Conservation (phyloP, 192 early-diverging fungal species). For the Physocladia obscura region DNA sequence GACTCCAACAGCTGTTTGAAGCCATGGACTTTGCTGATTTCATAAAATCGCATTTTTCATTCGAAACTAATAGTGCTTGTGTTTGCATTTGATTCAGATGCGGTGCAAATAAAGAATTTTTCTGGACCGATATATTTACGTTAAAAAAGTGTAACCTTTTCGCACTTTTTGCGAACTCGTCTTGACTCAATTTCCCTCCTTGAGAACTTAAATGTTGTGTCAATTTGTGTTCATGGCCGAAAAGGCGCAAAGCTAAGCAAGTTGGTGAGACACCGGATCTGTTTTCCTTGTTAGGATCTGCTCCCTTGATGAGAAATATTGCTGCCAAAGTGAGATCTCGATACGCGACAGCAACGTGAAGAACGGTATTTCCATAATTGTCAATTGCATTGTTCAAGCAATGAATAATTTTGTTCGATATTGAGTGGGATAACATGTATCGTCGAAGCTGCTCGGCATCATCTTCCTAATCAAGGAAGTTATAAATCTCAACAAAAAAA, state of each 20-base stretch:
- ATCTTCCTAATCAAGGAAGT: not conserved
- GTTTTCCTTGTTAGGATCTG: constrained; percentile 49
- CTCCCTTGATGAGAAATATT: constrained; percentile 50
- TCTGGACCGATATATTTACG: not conserved
- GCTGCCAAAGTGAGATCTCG: constrained; percentile 34
- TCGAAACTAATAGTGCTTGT: constrained; percentile 24
- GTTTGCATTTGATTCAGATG: too few relatives aligned
- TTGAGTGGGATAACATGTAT: not conserved
- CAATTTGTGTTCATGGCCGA: constrained; percentile 24
- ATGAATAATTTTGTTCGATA: constrained; percentile 17
- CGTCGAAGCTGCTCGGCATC: not conserved
- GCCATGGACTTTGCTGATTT: too few relatives aligned
- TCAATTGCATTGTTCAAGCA: constrained; percentile 42
- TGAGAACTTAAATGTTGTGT: constrained; percentile 33
- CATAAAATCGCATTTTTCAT: too few relatives aligned
- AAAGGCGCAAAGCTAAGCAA: constrained; percentile 35
- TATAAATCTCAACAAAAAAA: not conserved
- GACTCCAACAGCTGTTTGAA: too few relatives aligned
- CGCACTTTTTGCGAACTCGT: not conserved
- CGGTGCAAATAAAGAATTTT: not conserved
- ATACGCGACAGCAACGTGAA: constrained; percentile 47
- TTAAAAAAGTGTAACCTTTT: not conserved
- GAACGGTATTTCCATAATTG: constrained; percentile 39
- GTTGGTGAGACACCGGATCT: constrained; percentile 41
- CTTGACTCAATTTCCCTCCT: constrained; percentile 32